Conservation (phyloP, 306 rosid genomes). For the Vigna nakashimae region DNA sequence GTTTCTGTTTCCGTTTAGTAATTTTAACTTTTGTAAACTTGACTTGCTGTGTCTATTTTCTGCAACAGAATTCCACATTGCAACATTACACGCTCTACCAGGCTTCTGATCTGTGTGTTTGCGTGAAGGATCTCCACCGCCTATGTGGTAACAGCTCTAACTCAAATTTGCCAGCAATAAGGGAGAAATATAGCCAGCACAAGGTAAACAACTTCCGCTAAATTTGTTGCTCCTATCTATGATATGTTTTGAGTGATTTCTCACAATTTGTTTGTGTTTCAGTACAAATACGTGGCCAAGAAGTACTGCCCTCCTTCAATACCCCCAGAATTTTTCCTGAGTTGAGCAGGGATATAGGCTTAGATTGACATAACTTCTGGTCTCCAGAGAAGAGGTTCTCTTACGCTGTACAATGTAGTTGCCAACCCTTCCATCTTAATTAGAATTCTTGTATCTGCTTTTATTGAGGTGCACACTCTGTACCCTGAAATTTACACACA, state of each 20-base stretch:
- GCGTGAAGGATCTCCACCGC: slow-evolving; percentile 73
- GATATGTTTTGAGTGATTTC: background rate
- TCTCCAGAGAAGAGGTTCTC: slow-evolving; percentile 39
- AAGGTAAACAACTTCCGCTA: slow-evolving; percentile 53
- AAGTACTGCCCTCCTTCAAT: slow-evolving; percentile 73
- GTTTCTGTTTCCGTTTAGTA: no score
- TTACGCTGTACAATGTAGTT: slow-evolving; percentile 48
- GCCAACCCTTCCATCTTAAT: slow-evolving; percentile 21
- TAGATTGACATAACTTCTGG: slow-evolving; percentile 36
- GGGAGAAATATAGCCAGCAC: slow-evolving; percentile 81
- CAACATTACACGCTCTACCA: slow-evolving; percentile 69
- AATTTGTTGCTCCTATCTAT: background rate
- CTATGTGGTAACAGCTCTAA: slow-evolving; percentile 54
- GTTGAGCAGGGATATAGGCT: slow-evolving; percentile 40
- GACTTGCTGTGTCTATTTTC: slow-evolving; percentile 19
- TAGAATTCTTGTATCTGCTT: slow-evolving; percentile 36
- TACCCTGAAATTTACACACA: slow-evolving; percentile 14
- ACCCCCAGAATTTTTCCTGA: slow-evolving; percentile 71
- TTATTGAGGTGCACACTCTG: slow-evolving; percentile 35
- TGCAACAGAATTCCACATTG: slow-evolving; percentile 67
- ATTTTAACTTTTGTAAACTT: background rate
- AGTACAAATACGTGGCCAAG: slow-evolving; percentile 93
- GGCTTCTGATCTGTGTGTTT: slow-evolving; percentile 69
- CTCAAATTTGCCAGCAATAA: slow-evolving; percentile 67
- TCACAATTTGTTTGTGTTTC: slow-evolving; percentile 42